A percentile compares a stretch with the other conserved stretches of the same genome.
Conservation (phyloP, 1,139 yeast species). For the Yamadazyma mexicana region DNA sequence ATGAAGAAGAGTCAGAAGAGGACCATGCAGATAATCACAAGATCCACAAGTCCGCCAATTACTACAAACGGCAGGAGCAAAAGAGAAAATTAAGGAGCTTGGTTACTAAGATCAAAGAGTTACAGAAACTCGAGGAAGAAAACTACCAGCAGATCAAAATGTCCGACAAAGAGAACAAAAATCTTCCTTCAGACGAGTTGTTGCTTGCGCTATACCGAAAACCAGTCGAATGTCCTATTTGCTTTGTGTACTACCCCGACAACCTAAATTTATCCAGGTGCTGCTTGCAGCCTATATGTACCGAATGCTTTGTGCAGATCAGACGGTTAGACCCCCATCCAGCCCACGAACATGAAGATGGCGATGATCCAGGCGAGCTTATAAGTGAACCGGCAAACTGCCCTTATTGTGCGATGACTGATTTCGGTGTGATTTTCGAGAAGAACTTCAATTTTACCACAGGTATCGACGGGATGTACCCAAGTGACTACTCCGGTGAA, state of each 20-base stretch:
- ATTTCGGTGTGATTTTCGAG: conserved; percentile 80
- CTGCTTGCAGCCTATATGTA: conserved; percentile 89
- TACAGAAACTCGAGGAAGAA: conserved; percentile 57
- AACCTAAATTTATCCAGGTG: conserved; percentile 83
- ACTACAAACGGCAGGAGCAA: conserved; percentile 54
- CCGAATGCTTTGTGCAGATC: conserved; percentile 96
- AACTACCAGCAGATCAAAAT: conserved; percentile 43
- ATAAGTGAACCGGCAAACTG: conserved; percentile 88
- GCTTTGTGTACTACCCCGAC: conserved; percentile 83
- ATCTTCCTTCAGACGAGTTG: conserved; percentile 32
- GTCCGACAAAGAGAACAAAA: conserved; percentile 8
- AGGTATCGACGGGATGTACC: conserved; percentile 52
- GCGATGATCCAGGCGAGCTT: conserved; percentile 55
- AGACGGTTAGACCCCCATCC: conserved; percentile 94
- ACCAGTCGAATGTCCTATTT: conserved; percentile 88
- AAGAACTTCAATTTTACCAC: conserved; percentile 57
- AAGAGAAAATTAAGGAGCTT: conserved; percentile 52
- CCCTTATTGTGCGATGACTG: conserved; percentile 89
- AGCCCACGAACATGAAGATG: conserved; percentile 64
- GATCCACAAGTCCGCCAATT: conserved; percentile 52
- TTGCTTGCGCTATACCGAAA: conserved; percentile 54
- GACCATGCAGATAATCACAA: conserved; percentile 58
- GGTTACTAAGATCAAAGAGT: conserved; percentile 44
- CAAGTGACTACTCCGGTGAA: conserved; percentile 27
- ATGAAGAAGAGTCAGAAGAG: conserved; percentile 55